phyloP scores from a whole-genome alignment of 2,329 filamentous ascomycete species.

The Penicillium decumbens region DNA sequence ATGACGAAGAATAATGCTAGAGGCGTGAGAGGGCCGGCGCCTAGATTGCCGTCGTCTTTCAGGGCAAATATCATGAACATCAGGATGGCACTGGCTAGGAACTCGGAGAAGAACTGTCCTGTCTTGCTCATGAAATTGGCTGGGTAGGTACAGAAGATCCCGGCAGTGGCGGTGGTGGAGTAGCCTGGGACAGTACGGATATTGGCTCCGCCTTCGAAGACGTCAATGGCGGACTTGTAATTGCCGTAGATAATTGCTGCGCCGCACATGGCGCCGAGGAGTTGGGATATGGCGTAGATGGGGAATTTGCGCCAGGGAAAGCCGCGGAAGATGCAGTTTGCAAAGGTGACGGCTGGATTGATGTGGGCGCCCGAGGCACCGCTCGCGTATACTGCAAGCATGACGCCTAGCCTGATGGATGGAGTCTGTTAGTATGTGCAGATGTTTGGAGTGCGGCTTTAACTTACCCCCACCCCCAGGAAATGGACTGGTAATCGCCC shows the following conservation, averaged over 20 bases:
- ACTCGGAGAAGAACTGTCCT: conserved; percentile 67
- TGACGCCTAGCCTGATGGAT: conserved; percentile 55
- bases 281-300: conserved; percentile 61
- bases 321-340: conserved; percentile 63
- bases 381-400: conserved; percentile 61
- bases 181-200: conserved; percentile 59
- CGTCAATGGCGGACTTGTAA: conserved; percentile 61
- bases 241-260: conserved; percentile 59
- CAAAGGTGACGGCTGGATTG: conserved; percentile 66
- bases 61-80: conserved; percentile 70
- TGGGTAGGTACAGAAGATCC: conserved; percentile 70
- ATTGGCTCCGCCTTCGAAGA: conserved; percentile 54
- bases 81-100: conserved; percentile 62
- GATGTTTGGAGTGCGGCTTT: not conserved
- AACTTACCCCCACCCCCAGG: conserved; percentile 48
- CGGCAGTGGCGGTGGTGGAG: conserved; percentile 58
- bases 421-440: conserved; percentile 1
- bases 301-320: conserved; percentile 67
- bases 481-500: conserved; percentile 50
- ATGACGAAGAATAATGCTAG: conserved; percentile 66
- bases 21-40: conserved; percentile 55
- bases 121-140: conserved; percentile 57
- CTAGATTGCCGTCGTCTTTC: conserved; percentile 47
- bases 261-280: conserved; percentile 63
- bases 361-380: conserved; percentile 62